These are phyloP conservation scores for Ophiostoma novo-ulmi DNA, from an alignment of 2,329 filamentous ascomycete species.

Conservation along the genomic window DNA sequence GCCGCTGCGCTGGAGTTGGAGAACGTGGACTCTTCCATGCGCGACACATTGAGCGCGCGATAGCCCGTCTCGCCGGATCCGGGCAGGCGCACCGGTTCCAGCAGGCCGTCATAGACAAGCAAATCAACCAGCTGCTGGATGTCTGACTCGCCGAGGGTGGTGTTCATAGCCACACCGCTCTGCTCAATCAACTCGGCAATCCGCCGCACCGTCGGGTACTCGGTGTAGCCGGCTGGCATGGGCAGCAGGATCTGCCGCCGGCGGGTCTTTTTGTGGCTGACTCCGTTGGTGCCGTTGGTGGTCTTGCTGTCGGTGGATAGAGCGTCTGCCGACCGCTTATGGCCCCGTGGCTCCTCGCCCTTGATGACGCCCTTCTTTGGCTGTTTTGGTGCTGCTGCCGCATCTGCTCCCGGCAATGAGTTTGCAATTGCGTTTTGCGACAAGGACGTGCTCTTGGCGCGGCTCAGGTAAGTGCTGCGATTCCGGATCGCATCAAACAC, in stretches of 20 bases:
- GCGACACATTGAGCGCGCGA: slow-evolving; percentile 47
- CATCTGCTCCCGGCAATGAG: background rate
- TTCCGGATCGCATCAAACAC: slow-evolving; percentile 69
- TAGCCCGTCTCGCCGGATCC: slow-evolving; percentile 46
- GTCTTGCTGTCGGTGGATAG: slow-evolving; percentile 34
- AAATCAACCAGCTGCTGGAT: slow-evolving; percentile 83
- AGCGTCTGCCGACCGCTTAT: slow-evolving; percentile 49
- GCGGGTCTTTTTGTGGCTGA: slow-evolving; percentile 25
- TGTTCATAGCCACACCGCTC: slow-evolving; percentile 66
- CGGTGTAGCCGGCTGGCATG: slow-evolving; percentile 61
- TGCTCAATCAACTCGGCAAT: slow-evolving; percentile 70
- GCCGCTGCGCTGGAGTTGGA: background rate
- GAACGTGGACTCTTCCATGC: slow-evolving; percentile 37
- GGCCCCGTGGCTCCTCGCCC: slow-evolving; percentile 32
- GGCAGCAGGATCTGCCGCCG: slow-evolving; percentile 43
- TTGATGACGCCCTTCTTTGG: slow-evolving; percentile 44
- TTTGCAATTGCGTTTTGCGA: background rate
- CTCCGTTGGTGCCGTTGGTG: slow-evolving; percentile 10
- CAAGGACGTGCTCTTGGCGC: slow-evolving; percentile 28
- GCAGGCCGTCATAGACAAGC: slow-evolving; percentile 77
- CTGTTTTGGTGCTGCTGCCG: slow-evolving; percentile 16
- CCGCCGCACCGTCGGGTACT: slow-evolving; percentile 74
- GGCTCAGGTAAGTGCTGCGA: slow-evolving; percentile 62
- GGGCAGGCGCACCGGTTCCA: slow-evolving; percentile 56
- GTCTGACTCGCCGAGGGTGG: slow-evolving; percentile 64